Evolutionary conservation across 768 basidiomycete species (phyloP), one percentile per base, ranked within the genome.

Genomic region (Obba rivulosa): DNA sequence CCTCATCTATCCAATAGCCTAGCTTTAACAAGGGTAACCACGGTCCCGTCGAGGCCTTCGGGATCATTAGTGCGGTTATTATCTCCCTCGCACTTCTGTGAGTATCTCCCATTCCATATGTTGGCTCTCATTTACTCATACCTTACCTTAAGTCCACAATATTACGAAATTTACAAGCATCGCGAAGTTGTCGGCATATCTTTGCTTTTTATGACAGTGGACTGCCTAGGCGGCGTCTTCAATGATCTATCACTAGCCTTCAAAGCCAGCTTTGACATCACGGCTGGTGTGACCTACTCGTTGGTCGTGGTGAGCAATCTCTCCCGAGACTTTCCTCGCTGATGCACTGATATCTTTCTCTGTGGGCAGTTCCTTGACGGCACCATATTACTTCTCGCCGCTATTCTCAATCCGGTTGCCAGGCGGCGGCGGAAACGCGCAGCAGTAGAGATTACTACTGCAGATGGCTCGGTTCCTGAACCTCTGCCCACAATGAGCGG

Each of bases 141-240:
- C 5, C 28, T 31, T 31, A 13, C 17, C 57, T 72, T 41, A 28
- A 69, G 70, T 1, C 79, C 89, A 0, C 88, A 92, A 62, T 91
- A 84, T 57, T 80, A 74, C 62, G 86, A 90, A 59, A 90, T 92
- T 39, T 84, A 76, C 65, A 76, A 77, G 52, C 70, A 73, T 56
- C 71, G 70, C 53, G 76, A 81, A 53, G 82, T 85, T 34, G 58
- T 78, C 20, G 88, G 89, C 8, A 79, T 92, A 44, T 86, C 83
- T 1, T 66, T 85, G 38, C 37, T 70, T 7, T 90, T 91, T 67
- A 81, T 91, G 69, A 54, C 65, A 8, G 71, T 91, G 43, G 89
- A 92, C 58, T 71, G 82, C 46, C 59, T 80, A 8, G 89, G 87
- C 24, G 81, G 78, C 4, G 63, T 90, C 2, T 88, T 88, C 66